phyloP scores from a whole-genome alignment of 2,329 filamentous ascomycete genomes.

The Colletotrichum sp. region DNA sequence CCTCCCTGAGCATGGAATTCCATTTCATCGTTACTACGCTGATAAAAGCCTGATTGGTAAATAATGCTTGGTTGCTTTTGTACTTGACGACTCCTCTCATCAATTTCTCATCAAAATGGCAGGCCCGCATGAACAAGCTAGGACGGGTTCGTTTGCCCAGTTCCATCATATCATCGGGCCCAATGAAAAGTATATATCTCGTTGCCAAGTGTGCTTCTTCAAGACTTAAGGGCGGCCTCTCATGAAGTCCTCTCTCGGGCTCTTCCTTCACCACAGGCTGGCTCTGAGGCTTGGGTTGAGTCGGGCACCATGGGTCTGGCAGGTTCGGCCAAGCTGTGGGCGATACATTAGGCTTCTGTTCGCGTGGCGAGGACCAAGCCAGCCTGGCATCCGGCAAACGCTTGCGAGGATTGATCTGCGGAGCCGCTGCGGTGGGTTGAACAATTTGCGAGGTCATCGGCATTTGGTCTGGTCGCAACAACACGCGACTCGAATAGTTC shows the following conservation, averaged over 20 bases:
- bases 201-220: neutral
- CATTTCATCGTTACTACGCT: neutral
- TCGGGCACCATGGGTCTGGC: neutral
- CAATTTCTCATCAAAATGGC: neutral
- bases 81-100: neutral
- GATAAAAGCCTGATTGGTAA: neutral
- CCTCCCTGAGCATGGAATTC: neutral
- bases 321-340: neutral
- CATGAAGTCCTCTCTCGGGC: neutral
- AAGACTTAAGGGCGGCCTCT: neutral
- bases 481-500: neutral
- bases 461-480: neutral
- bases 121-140: neutral
- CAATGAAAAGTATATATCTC: neutral
- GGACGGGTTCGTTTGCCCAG: neutral
- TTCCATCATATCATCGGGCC: neutral
- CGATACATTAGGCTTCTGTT: neutral
- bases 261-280: neutral
- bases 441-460: neutral
- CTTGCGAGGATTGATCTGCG: neutral
- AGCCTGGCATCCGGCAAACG: neutral
- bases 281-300: neutral
- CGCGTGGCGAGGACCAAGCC: neutral
- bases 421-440: neutral
- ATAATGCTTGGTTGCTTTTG: neutral